These are phyloP conservation scores for Hondaea fermentalgiana DNA, from an alignment of 108 stramenopile species.

Conservation along the genomic window DNA sequence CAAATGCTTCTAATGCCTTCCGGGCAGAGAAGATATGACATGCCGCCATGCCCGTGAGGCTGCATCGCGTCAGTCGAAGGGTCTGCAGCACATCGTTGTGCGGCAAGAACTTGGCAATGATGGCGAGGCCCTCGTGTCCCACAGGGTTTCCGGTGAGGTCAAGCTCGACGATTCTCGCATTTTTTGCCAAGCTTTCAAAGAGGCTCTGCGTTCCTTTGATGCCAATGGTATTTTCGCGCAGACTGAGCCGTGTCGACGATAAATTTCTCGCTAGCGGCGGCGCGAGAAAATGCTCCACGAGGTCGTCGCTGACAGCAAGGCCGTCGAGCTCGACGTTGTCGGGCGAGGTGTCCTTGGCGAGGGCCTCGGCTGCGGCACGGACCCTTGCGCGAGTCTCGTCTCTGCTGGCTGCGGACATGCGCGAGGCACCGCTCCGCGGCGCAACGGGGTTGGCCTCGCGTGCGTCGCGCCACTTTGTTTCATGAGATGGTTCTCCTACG, in stretches of 20 bases:
- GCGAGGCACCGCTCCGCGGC: too few species aligned
- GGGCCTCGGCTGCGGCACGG: neutral
- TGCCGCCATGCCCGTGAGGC: neutral
- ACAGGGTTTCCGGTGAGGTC: neutral
- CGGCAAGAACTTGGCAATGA: neutral
- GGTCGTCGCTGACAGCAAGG: neutral
- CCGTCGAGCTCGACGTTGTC: neutral
- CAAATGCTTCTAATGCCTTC: neutral
- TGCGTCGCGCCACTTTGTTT: neutral
- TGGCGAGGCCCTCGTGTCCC: neutral
- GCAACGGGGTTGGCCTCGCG: neutral
- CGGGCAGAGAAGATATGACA: neutral
- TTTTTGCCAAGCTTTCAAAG: neutral
- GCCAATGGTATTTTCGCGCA: neutral
- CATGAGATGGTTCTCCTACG: neutral
- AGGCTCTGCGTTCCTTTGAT: neutral
- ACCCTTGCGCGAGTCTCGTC: neutral
- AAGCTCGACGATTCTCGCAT: neutral
- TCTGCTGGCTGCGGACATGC: too few species aligned
- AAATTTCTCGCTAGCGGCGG: neutral
- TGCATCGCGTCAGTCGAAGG: neutral
- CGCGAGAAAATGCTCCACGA: neutral
- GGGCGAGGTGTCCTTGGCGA: neutral
- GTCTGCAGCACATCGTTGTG: neutral
- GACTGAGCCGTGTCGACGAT: neutral